phyloP scores from a whole-genome alignment of 495 filamentous ascomycete genomes.

The Penicillium bialowiezense region DNA sequence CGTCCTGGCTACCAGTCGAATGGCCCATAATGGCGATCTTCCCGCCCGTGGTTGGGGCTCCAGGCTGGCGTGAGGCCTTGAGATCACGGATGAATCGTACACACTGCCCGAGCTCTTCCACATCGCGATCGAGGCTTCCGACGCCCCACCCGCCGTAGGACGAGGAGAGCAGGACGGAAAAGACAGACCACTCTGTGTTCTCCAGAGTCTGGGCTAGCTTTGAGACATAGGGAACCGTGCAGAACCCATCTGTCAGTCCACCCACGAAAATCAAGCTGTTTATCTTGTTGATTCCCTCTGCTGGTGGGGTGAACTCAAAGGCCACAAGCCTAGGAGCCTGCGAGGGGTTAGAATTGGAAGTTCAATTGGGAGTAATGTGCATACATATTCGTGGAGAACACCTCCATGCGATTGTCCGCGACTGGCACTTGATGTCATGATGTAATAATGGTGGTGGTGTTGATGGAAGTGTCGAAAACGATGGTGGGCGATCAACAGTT shows the following conservation, averaged over 20 bases:
- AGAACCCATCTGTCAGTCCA: slow-evolving; percentile 78
- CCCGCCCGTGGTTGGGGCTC: slow-evolving; percentile 31
- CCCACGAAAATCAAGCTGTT: slow-evolving; percentile 82
- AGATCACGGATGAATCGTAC: slow-evolving; percentile 66
- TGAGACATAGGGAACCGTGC: slow-evolving; percentile 61
- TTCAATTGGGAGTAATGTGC: neutral
- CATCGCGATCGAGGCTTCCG: slow-evolving; percentile 64
- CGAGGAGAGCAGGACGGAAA: slow-evolving; percentile 57
- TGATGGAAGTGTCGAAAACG: neutral
- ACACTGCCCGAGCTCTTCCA: slow-evolving; percentile 65
- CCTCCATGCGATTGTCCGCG: slow-evolving; percentile 25
- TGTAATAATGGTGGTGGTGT: neutral
- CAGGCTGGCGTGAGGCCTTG: slow-evolving; percentile 23
- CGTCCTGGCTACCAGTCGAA: slow-evolving; percentile 84
- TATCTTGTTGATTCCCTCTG: slow-evolving; percentile 28
- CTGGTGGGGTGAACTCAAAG: slow-evolving; percentile 52
- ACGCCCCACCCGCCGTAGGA: slow-evolving; percentile 75
- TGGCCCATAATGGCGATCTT: slow-evolving; percentile 88
- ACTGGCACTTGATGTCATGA: slow-evolving; percentile 9
- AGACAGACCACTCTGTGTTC: slow-evolving; percentile 58
- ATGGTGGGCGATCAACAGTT: slow-evolving; percentile 7
- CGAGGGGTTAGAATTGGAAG: slow-evolving; percentile 1
- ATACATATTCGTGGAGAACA: slow-evolving; percentile 42
- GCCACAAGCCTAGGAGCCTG: slow-evolving; percentile 55
- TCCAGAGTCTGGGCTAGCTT: slow-evolving; percentile 55